phyloP scores from a whole-genome alignment of 192 early-diverging fungal genomes.

The Coemansia javaensis region DNA sequence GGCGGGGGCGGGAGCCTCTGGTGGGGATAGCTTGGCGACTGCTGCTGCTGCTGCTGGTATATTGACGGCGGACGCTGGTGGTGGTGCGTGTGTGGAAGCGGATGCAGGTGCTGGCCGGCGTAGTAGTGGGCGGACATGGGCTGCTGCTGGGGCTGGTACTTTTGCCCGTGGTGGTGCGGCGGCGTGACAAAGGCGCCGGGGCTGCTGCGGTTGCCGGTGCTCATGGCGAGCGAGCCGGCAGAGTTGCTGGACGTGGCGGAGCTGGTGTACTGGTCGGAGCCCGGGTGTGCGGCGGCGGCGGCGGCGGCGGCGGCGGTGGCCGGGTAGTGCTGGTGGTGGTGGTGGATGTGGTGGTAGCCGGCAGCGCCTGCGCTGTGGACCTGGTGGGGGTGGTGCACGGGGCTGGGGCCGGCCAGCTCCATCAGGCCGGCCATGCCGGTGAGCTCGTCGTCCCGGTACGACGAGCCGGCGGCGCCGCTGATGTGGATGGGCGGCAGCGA shows the following conservation, averaged over 20 bases:
- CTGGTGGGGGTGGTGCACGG: constrained; percentile 10
- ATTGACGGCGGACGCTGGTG: constrained; percentile 1
- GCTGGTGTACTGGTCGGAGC: constrained; percentile 10
- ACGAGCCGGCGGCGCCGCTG: not conserved
- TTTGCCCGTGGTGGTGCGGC: not conserved
- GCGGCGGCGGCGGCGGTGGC: constrained; percentile 1
- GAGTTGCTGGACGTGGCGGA: constrained; percentile 40
- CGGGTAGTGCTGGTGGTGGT: not conserved
- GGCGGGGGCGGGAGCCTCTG: too few relatives aligned
- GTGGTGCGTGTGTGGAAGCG: constrained; percentile 1
- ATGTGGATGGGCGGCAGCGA: constrained; percentile 31
- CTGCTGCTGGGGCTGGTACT: not conserved
- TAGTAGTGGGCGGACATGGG: not conserved
- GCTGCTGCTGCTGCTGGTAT: constrained; percentile 13
- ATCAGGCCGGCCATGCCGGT: constrained; percentile 49
- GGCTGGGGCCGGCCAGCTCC: constrained; percentile 38
- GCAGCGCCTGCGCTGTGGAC: not conserved
- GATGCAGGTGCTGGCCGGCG: constrained; percentile 4
- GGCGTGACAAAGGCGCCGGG: constrained; percentile 7
- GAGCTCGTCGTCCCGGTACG: constrained; percentile 48
- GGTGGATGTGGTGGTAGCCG: constrained; percentile 11
- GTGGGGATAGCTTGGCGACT: constrained; percentile 7
- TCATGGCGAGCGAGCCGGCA: constrained; percentile 24
- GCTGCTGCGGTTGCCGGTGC: constrained; percentile 3
- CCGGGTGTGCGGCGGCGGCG: constrained; percentile 5